Evolutionary conservation across 768 basidiomycete species (phyloP), one percentile per base, ranked within the genome.

Genomic region (Pisolithus marmoratus): DNA sequence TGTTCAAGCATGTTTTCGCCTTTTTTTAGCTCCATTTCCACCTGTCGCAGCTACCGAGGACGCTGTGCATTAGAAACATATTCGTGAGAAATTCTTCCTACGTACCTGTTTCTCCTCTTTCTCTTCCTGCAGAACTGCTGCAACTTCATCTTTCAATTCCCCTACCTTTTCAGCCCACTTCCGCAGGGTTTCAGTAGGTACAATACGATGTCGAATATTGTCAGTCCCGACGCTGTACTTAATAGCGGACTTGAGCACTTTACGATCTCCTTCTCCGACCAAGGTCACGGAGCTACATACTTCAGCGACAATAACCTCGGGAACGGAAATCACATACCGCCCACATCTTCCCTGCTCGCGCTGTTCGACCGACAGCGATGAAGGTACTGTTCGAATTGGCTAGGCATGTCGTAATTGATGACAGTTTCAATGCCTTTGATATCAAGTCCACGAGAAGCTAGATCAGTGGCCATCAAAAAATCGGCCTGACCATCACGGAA

Each of bases 381-480:
- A 29, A 97, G 79, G 70, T 99, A 99, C 61, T 94, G 93, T 8
- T 90, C 83, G 31, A 97, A 73, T 62, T 94, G 89, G 19, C 82
- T 79, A 9, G 96, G 96, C 95, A 98, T 96, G 66, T 99, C 96
- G 65, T 94, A 98, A 69, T 99, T 99, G 67, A 99, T 94, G 55
- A 99, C 92, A 2, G 93, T 94, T 64, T 98, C 91, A 23, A 97
- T 85, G 15, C 94, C 94, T 65, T 94, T 95, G 74, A 99, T 96
- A 70, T 98, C 95, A 26, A 99, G 77, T 69, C 96, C 91, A 54
- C 94, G 84, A 50, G 94, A 90, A 29, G 96, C 96, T 34, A 99
- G 74, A 66, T 98, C 96, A 1, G 96, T 99, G 3, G 94, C 95
- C 78, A 99, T 87, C 8, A 99, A 74, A 68, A 84, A 98, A 67